Evolutionary conservation across 1,139 yeast genomes (phyloP).

Genomic region (Pichia sp.): DNA sequence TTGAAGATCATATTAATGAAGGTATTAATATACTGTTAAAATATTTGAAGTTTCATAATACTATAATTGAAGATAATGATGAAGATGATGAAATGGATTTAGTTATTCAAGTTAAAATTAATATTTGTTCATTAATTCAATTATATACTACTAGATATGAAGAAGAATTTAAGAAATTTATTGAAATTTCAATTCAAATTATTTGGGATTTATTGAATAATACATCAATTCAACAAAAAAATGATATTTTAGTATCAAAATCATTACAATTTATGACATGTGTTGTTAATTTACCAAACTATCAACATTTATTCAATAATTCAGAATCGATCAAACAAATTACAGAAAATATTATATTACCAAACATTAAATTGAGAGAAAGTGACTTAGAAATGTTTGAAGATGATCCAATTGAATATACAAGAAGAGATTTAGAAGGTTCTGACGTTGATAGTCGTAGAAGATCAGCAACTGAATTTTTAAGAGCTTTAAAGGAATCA

Average conservation of each 20-base stretch:
- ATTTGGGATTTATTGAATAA: constrained; percentile 74
- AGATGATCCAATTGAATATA: constrained; percentile 92
- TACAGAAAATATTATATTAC: constrained; percentile 77
- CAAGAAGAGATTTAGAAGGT: constrained; percentile 90
- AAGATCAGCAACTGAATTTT: constrained; percentile 83
- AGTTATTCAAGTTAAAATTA: constrained; percentile 68
- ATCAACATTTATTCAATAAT: constrained; percentile 57
- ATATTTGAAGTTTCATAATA: constrained; percentile 59
- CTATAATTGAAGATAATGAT: constrained; percentile 47
- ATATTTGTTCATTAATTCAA: constrained; percentile 79
- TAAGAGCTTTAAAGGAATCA: constrained; percentile 78
- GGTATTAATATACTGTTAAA: constrained; percentile 82
- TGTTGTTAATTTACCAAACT: constrained; percentile 64
- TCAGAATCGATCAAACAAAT: constrained; percentile 70
- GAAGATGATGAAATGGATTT: constrained; percentile 72
- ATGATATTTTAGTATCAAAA: constrained; percentile 78
- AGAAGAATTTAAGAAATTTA: constrained; percentile 75
- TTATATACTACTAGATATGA: constrained; percentile 87
- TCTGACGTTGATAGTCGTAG: constrained; percentile 90
- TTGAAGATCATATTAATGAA: constrained; percentile 77
- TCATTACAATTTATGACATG: constrained; percentile 78
- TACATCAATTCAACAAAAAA: constrained; percentile 65
- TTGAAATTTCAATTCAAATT: constrained; percentile 72
- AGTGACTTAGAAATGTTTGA: constrained; percentile 90
- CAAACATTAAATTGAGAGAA: constrained; percentile 79